phyloP scores from a whole-genome alignment of 2,329 filamentous ascomycete genomes.

The Ophiocordyceps camponoti-rufipedis region DNA sequence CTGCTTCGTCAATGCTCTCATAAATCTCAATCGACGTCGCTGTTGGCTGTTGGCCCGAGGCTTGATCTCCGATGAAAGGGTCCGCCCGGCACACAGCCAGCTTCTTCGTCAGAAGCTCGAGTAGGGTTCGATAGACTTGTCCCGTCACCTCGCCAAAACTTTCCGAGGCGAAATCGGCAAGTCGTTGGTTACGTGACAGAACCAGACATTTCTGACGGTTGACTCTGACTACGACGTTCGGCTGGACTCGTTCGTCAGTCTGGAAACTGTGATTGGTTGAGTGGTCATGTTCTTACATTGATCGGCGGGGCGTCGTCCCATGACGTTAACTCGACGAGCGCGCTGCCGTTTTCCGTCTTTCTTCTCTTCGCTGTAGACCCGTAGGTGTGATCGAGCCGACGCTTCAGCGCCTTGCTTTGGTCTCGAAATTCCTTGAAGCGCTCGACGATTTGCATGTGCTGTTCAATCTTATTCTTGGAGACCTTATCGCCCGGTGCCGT shows the following conservation, averaged over 20 bases:
- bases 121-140: constrained; percentile 56
- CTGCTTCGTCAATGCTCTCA: constrained; percentile 28
- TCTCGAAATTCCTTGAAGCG: constrained; percentile 34
- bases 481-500: constrained; percentile 22
- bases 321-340: constrained; percentile 8
- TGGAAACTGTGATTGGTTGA: not conserved
- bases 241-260: constrained; percentile 27
- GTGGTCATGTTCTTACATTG: constrained; percentile 25
- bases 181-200: constrained; percentile 59
- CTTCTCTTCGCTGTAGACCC: constrained; percentile 28
- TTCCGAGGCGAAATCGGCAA: constrained; percentile 55
- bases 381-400: constrained; percentile 26
- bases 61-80: constrained; percentile 18
- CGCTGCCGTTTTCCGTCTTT: constrained; percentile 31
- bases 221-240: constrained; percentile 54
- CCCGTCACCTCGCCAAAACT: constrained; percentile 57
- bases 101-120: constrained; percentile 52
- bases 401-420: constrained; percentile 31
- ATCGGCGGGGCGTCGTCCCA: constrained; percentile 26
- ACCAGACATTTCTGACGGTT: constrained; percentile 78
- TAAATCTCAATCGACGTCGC: constrained; percentile 40
- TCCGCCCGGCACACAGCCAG: constrained; percentile 48
- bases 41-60: constrained; percentile 10
- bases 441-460: constrained; percentile 35
- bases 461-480: constrained; percentile 46